phyloP scores from a whole-genome alignment of 2,329 filamentous ascomycete genomes.

The Arthrobotrys entomopaga region DNA sequence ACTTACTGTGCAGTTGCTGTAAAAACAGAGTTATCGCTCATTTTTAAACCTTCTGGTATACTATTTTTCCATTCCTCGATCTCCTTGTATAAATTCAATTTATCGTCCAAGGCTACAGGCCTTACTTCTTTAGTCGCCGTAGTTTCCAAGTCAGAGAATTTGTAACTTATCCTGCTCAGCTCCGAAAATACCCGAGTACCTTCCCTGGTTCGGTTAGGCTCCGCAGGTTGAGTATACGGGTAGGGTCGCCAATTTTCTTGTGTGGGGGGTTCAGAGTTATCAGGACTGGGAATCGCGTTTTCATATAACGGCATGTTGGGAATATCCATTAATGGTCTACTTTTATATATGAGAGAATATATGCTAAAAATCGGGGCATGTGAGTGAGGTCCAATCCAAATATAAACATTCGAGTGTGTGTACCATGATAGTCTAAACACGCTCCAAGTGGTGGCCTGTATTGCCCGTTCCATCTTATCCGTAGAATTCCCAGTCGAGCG shows the following conservation, averaged over 20 bases:
- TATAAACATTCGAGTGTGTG: neutral
- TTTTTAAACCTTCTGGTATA: neutral
- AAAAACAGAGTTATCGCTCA: neutral
- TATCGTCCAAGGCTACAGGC: neutral
- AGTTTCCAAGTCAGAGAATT: neutral
- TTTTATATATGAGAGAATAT: neutral
- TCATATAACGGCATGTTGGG: neutral
- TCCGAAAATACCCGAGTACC: neutral
- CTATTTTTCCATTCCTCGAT: neutral
- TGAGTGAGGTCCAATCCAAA: neutral
- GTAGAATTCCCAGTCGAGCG: neutral
- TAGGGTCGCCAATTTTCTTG: neutral
- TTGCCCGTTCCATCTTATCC: constrained; percentile 1
- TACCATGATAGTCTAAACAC: constrained; percentile 7
- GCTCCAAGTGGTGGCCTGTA: neutral
- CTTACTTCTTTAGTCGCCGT: neutral
- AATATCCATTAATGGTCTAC: neutral
- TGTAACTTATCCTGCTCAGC: neutral
- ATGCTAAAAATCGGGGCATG: neutral
- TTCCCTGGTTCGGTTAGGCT: neutral
- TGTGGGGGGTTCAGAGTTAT: neutral
- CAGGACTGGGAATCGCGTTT: neutral
- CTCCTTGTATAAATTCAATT: neutral
- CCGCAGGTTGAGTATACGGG: neutral
- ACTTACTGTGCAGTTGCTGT: constrained; percentile 1